phyloP scores from a whole-genome alignment of 2,329 filamentous ascomycete species.

The Cladosporium sp. region DNA sequence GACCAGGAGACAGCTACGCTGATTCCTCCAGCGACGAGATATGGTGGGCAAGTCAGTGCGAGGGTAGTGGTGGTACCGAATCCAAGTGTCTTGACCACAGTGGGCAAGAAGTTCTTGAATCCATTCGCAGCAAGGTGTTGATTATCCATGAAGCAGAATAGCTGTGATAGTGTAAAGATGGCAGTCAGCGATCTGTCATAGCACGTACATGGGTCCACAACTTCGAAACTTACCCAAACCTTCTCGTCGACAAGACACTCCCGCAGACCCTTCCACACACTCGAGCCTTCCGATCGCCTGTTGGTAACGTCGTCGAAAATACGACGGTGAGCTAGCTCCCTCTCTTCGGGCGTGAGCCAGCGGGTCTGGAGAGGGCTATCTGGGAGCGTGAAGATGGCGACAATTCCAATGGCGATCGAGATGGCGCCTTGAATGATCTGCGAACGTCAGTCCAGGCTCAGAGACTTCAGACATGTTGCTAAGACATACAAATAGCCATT shows the following conservation, averaged over 20 bases:
- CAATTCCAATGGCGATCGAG: slow-evolving; percentile 61
- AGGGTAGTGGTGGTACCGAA: slow-evolving; percentile 36
- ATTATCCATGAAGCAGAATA: slow-evolving; percentile 10
- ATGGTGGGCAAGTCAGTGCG: slow-evolving; percentile 38
- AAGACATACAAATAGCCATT: slow-evolving; percentile 13
- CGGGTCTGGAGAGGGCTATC: slow-evolving; percentile 57
- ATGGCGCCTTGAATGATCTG: slow-evolving; percentile 22
- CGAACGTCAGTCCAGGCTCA: not conserved
- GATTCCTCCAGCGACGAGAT: slow-evolving; percentile 24
- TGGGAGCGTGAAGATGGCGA: slow-evolving; percentile 61
- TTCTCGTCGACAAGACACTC: slow-evolving; percentile 1
- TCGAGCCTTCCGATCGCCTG: slow-evolving; percentile 46
- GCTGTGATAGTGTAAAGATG: no score
- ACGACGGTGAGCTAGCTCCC: slow-evolving; percentile 7
- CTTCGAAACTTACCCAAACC: not conserved
- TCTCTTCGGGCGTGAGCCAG: slow-evolving; percentile 52
- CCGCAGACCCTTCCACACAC: slow-evolving; percentile 28
- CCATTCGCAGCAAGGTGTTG: slow-evolving; percentile 15
- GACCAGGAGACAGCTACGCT: slow-evolving; percentile 37
- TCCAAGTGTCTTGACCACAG: slow-evolving; percentile 33
- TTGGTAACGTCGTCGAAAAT: slow-evolving; percentile 47
- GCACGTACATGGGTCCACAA: not conserved
- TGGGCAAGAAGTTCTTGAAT: slow-evolving; percentile 17
- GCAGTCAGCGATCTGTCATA: not conserved
- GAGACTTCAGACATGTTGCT: not conserved